These are phyloP conservation scores for Gastrolobium villosum DNA, from an alignment of 306 rosid genomes.

Conservation along the genomic window DNA sequence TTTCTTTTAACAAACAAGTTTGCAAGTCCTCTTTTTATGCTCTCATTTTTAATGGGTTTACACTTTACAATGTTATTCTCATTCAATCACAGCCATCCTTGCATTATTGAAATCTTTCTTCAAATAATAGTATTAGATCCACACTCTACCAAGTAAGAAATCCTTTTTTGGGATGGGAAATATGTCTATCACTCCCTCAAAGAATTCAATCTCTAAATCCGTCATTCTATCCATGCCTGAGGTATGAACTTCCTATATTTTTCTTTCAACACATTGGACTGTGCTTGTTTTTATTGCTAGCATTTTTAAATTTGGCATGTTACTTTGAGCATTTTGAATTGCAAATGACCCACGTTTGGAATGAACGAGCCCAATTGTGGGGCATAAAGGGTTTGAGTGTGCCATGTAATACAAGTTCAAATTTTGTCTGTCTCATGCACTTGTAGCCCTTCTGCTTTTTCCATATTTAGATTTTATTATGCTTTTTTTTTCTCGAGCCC, in stretches of 20 bases:
- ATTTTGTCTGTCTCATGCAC: constrained; percentile 30
- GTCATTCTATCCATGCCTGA: background rate
- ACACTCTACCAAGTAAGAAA: constrained; percentile 24
- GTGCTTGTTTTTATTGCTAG: constrained; percentile 9
- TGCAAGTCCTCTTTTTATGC: constrained; percentile 17
- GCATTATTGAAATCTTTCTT: background rate
- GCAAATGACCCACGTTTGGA: background rate
- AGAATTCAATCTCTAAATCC: constrained; percentile 7
- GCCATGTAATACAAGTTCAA: background rate
- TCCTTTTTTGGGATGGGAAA: background rate
- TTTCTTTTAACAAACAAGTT: background rate
- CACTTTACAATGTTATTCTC: constrained; percentile 11
- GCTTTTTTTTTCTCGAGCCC: background rate
- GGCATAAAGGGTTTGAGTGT: constrained; percentile 5
- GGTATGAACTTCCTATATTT: background rate
- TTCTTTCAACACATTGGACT: background rate
- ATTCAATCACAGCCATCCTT: background rate
- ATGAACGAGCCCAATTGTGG: background rate
- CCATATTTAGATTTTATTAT: constrained; percentile 13
- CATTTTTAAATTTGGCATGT: constrained; percentile 3
- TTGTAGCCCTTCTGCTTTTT: constrained; percentile 22
- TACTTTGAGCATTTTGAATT: constrained; percentile 13
- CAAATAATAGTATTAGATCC: background rate
- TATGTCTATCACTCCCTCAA: constrained; percentile 13
- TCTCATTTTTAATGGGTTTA: constrained; percentile 7